Conservation (phyloP, 208 protist species). For the Acanthamoeba sp. region DNA sequence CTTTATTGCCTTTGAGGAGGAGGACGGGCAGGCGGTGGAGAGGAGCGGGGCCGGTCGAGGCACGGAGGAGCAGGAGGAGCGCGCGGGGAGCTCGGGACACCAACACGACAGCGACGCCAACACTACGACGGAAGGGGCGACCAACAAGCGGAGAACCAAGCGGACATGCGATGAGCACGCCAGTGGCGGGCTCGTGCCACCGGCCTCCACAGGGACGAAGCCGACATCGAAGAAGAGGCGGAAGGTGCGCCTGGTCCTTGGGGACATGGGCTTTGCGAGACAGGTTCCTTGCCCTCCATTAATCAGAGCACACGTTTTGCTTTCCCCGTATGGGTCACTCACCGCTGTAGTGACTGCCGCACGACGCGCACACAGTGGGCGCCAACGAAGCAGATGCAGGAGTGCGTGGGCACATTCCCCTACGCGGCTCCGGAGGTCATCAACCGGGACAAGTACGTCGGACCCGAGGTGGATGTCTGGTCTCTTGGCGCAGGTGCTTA, state of each 20-base stretch:
- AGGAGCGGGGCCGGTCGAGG: not conserved
- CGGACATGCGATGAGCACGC: not conserved
- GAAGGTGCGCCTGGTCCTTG: slow-evolving; percentile 27
- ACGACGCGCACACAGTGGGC: too few relatives aligned
- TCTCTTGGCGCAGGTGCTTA: not conserved
- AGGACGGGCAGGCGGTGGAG: not conserved
- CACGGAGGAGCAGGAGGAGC: not conserved
- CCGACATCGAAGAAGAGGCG: not conserved
- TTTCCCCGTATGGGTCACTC: too few relatives aligned
- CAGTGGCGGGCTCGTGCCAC: not conserved
- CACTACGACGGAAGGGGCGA: too few relatives aligned
- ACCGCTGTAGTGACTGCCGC: too few relatives aligned
- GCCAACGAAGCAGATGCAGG: not conserved
- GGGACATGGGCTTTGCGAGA: slow-evolving; percentile 32
- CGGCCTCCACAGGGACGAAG: not conserved
- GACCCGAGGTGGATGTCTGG: slow-evolving; percentile 49
- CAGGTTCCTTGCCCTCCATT: too few relatives aligned
- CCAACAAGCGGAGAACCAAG: not conserved
- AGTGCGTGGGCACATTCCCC: slow-evolving; percentile 54
- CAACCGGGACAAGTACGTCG: slow-evolving; percentile 57
- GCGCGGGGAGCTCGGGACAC: not conserved
- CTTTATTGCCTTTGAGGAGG: slow-evolving; percentile 32
- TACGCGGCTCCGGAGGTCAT: slow-evolving; percentile 65
- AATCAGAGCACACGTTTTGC: too few relatives aligned
- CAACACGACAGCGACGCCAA: not conserved